A percentile compares a stretch with the other conserved stretches of the same genome.
Conservation (phyloP, 768 basidiomycete species). For the Cystobasidium onofrii region DNA sequence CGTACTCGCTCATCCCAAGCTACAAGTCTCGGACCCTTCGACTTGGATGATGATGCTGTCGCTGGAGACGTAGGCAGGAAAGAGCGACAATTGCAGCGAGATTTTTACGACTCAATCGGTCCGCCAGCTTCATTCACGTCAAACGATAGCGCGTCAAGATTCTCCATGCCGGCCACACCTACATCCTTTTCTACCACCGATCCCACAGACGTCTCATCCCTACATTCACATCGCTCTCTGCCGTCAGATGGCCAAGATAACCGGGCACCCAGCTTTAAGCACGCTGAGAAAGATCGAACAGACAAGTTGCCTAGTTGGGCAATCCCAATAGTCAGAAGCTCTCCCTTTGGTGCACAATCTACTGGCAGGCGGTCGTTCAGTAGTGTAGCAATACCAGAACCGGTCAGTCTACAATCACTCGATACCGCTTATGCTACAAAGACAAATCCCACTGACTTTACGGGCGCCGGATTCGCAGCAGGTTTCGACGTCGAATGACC, state of each 20-base stretch:
- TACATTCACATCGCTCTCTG: background rate
- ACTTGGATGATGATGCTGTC: background rate
- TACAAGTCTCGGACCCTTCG: background rate
- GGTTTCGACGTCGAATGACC: too few relatives aligned
- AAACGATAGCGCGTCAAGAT: background rate
- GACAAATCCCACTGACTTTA: too few relatives aligned
- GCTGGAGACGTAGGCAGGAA: background rate
- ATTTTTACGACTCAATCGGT: background rate
- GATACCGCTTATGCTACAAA: too few relatives aligned
- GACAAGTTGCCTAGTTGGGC: too few relatives aligned
- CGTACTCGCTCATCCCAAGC: background rate
- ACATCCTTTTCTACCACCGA: background rate
- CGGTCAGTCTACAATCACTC: too few relatives aligned
- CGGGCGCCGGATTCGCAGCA: too few relatives aligned
- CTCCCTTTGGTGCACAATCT: too few relatives aligned
- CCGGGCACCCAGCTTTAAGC: too few relatives aligned
- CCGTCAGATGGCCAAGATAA: background rate
- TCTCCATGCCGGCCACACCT: background rate
- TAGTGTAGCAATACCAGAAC: too few relatives aligned
- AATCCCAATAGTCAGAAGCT: too few relatives aligned
- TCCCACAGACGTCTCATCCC: background rate
- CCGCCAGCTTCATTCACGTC: background rate
- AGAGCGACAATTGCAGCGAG: background rate
- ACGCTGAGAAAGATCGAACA: too few relatives aligned
- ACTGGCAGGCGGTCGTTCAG: too few relatives aligned